Evolutionary conservation across 1,284 basidiomycete species (phyloP), one percentile per base, ranked within the genome.

Genomic region (Retiboletus flavoniger): DNA sequence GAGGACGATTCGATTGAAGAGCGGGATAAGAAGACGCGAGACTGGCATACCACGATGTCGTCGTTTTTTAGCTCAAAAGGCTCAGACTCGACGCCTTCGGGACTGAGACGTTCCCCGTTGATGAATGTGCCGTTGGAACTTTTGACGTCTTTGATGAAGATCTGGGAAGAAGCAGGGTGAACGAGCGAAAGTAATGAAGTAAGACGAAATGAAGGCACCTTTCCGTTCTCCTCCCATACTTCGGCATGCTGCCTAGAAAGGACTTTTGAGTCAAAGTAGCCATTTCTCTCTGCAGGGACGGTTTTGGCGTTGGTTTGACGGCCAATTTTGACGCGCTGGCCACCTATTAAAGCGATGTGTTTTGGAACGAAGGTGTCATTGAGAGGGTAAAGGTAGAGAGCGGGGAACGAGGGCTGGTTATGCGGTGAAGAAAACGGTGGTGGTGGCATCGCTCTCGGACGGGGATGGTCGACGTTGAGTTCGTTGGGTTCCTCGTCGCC

Each of bases 71-170:
- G 84, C 73, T 98, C 93, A 62, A 86, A 96, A 0, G 94, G 92
- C 32, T 97, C 92, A 0, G 91, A 95, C 75, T 98, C 95, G 53
- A 93, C 81, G 26, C 91, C 91, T 72, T 99, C 95, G 1, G 83
- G 81, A 58, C 91, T 94, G 42, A 99, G 84, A 43, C 96, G 82
- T 60, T 97, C 93, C 52, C 93, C 88, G 63, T 99, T 98, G 73
- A 99, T 96, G 70, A 99, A 99, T 7, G 97, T 99, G 5, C 96
- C 96, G 63, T 99, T 99, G 1, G 93, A 96, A 56, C 93, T 95
- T 77, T 97, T 97, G 68, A 98, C 93, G 71, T 99, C 97, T 74
- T 94, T 97, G 81, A 99, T 98, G 77, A 79, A 97, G 71, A 98
- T 95, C 92, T 96, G 51, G 34, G 29, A 49, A 49, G 19, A 39